Percentiles rank a stretch among this genome's conserved stretches.
phyloP scores from a whole-genome alignment of 1,139 yeast genomes.

The Sugiyamaella novakii region DNA sequence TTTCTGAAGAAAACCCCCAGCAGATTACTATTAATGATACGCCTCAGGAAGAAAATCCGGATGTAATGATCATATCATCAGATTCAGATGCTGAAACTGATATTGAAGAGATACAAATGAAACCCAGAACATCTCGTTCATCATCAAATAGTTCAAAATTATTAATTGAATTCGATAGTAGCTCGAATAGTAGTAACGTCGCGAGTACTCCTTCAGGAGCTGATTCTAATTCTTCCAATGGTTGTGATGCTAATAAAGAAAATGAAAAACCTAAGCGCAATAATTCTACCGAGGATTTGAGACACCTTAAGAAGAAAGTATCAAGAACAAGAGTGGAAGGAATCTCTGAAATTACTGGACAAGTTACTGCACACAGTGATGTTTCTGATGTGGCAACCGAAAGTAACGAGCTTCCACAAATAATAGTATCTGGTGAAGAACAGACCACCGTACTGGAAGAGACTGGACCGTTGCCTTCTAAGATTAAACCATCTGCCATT shows the following conservation, averaged over 20 bases:
- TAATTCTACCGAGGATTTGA: constrained; percentile 16
- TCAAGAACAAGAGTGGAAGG: constrained; percentile 9
- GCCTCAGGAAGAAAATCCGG: constrained; percentile 8
- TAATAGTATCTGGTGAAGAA: neutral
- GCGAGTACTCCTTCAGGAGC: neutral
- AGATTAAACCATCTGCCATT: constrained; percentile 5
- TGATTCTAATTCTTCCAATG: neutral
- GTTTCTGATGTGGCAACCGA: neutral
- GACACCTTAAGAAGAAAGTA: constrained; percentile 15
- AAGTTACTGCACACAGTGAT: neutral
- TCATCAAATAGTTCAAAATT: constrained; percentile 8
- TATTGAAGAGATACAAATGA: constrained; percentile 20
- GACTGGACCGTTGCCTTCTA: neutral
- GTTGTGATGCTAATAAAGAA: constrained; percentile 17
- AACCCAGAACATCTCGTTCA: constrained; percentile 11
- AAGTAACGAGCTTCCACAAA: neutral
- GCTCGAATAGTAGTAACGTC: neutral
- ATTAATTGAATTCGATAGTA: constrained; percentile 5
- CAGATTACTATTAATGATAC: constrained; percentile 5
- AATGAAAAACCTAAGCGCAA: constrained; percentile 22
- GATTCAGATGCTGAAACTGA: constrained; percentile 22
- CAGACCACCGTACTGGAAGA: constrained; percentile 4
- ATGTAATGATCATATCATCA: constrained; percentile 16
- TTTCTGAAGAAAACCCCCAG: constrained; percentile 1
- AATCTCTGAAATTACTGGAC: neutral